Evolutionary conservation across 495 filamentous ascomycete species (phyloP), one percentile per base, ranked within the genome.

Genomic region (Friedmanniomyces simplex): DNA sequence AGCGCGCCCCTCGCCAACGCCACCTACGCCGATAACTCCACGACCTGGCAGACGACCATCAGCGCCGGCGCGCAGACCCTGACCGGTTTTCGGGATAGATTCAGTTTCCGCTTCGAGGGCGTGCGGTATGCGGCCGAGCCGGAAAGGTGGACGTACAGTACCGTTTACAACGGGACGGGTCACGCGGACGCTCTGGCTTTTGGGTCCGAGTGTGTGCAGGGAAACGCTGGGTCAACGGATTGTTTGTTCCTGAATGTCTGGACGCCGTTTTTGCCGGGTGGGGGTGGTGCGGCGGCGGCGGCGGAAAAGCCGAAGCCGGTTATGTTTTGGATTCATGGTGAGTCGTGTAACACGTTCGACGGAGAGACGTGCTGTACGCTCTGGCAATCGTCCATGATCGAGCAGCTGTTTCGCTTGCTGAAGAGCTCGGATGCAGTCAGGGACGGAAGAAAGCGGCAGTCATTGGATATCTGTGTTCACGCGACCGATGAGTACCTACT

Each of bases 181-280:
- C 61, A 60, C 26, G 13, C 63, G 25, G 52, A 69, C 39, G 76
- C 73, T 0, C 60, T 74, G 14, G 54, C 61, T 25, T 75, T 72
- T 54, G 71, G 72, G 0, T 63, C 68, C 10, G 60, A 69, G 47
- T 78, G 77, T 51, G 54, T 72, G 8, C 77, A 79, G 53, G 61
- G 62, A 16, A 59, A 67, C 48, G 63, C 60, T 28, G 68, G 73
- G 0, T 57, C 59, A 16, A 76, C 78, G 52, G 77, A 81, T 51
- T 81, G 77, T 50, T 65, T 78, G 16, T 77, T 76, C 55, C 65
- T 81, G n/a, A 80, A 80, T 55, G 70, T 81, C 50, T 80, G 73
- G 74, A 79, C 75, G 1, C 69, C 75, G 6, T 73, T 73, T 52
- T 69, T 81, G 0, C 79, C 79, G 0, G 69, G 66, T 10, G 65